Percentiles rank a stretch among this genome's conserved stretches.
phyloP scores from a whole-genome alignment of 768 basidiomycete species.

The Leccinum broughii region DNA sequence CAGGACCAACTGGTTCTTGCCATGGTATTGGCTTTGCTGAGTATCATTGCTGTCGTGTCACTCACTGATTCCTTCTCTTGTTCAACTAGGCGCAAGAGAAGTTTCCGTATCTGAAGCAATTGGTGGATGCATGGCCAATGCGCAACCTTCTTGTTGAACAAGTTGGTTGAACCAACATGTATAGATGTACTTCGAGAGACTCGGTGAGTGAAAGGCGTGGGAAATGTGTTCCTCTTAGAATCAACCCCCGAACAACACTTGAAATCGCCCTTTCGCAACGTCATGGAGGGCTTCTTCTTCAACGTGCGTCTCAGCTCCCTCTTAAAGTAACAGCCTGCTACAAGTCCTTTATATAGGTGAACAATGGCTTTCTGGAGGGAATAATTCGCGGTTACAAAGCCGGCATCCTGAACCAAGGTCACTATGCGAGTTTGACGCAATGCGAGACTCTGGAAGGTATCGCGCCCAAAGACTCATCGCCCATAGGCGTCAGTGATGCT shows the following conservation, averaged over 20 bases:
- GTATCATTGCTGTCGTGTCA: no score
- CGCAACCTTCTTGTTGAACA: no score
- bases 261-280: neutral
- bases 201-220: slow-evolving; percentile 8
- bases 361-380: slow-evolving; percentile 75
- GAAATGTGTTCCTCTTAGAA: slow-evolving; percentile 21
- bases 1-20: no score
- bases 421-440: slow-evolving; percentile 93
- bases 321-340: neutral
- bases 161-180: no score
- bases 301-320: slow-evolving; percentile 54
- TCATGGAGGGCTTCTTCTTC: slow-evolving; percentile 88
- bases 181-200: no score
- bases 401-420: slow-evolving; percentile 83
- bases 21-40: no score
- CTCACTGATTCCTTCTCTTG: no score
- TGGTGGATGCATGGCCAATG: no score
- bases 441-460: slow-evolving; percentile 96
- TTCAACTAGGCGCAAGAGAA: no score
- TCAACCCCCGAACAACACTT: neutral
- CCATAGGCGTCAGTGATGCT: slow-evolving; percentile 1
- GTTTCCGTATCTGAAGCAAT: no score
- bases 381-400: slow-evolving; percentile 92
- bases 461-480: slow-evolving; percentile 13
- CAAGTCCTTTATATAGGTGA: slow-evolving; percentile 50